These are phyloP conservation scores for Aethionema arabicum DNA, from an alignment of 345 rosid genomes.

Conservation along the genomic window DNA sequence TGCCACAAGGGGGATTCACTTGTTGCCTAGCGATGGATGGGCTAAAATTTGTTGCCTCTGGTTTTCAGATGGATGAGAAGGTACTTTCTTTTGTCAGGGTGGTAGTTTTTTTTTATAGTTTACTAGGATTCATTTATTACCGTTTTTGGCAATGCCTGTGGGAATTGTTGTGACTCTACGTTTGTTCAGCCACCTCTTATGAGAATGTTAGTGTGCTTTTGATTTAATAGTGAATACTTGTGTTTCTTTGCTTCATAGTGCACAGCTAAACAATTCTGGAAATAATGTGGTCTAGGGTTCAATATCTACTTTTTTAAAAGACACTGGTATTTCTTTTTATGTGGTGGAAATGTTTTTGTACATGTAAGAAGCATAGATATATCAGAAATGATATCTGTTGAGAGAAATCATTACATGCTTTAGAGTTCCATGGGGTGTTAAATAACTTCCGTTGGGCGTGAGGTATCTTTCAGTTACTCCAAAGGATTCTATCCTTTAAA, in stretches of 20 bases:
- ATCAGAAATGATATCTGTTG: background rate
- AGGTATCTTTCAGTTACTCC: background rate
- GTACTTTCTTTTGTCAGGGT: conserved; percentile 34
- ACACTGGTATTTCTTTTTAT: background rate
- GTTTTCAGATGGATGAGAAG: conserved; percentile 83
- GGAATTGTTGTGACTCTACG: conserved; percentile 1
- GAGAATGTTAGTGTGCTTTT: background rate
- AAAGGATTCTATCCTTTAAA: conserved; percentile 12
- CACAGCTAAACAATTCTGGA: background rate
- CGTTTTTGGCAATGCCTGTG: background rate
- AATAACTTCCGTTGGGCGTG: background rate
- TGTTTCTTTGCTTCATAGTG: conserved; percentile 3
- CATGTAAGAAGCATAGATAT: conserved; percentile 17
- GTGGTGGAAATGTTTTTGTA: background rate
- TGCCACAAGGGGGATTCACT: conserved; percentile 76
- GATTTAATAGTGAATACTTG: background rate
- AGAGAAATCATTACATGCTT: background rate
- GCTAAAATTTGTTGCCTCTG: conserved; percentile 82
- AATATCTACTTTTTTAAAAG: background rate
- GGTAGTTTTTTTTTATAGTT: background rate
- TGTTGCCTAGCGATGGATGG: conserved; percentile 98
- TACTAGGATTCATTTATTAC: background rate
- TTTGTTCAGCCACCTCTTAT: background rate
- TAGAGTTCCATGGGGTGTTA: no score
- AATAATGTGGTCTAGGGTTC: background rate